Base-by-base conservation (phyloP, 495 filamentous ascomycete genomes). In the Podospora sp. region DNA sequence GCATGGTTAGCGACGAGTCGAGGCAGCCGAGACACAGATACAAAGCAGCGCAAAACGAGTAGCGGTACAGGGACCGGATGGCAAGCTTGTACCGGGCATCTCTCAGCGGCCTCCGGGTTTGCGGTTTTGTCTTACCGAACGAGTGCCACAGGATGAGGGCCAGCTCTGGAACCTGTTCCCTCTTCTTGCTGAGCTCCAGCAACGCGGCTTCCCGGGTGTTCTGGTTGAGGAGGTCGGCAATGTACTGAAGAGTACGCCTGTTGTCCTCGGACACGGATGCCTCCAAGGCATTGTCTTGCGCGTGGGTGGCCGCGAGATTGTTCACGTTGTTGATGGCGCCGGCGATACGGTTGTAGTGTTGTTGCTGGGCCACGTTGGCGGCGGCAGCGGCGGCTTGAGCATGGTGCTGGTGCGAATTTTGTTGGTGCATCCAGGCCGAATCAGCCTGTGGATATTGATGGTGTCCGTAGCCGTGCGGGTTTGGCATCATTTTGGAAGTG, bases 91-190 rank as follows among this genome's bases (percentile, higher is more conserved):
- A 33, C 29, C 29, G 29, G 8, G 29, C 8, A 8, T 33, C 29
- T 33, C 29, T 8, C 8, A 8, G 8, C 8, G 29, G 29, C 4
- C 40, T 11, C 40, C 40, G 18, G 14, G 27, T 27, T 22, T 9
- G 46, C 20, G 20, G 29, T 35, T 0, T 29, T 6, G 27, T 62
- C 90, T 69, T 88, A 97, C 94, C 95, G 76, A 97, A 97, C 2
- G 95, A 97, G 78, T 99, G 94, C 95, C 95, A 99, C 62, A 99
- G 86, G 58, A 99, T 97, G 69, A 99, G 80, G 33, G 95, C 95
- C 66, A 99, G 82, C 78, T 99, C 95, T 18, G 95, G 93, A 18
- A 99, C 96, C 77, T 98, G 96, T 77, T 99, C 95, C 52, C 95
- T 84, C 84, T 99, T 99, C 84, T 99, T 99, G 82, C 94, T 97